Evolutionary conservation across 495 filamentous ascomycete species (phyloP).

Genomic region (Pyrenula aspistea): DNA sequence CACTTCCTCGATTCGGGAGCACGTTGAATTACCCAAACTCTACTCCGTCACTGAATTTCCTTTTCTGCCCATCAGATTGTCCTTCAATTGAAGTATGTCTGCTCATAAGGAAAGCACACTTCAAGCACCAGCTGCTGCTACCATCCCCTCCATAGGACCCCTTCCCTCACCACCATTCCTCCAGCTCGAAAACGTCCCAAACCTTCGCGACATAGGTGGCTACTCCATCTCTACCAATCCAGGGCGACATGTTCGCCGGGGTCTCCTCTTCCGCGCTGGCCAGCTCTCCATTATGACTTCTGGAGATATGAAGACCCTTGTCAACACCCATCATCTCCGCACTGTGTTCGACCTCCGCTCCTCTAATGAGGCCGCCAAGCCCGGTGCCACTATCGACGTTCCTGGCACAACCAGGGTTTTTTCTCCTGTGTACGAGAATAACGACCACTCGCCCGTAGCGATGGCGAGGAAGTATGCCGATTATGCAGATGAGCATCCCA

Average conservation of each 20-base stretch:
- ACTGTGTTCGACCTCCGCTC: slow-evolving; percentile 51
- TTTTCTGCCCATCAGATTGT: no score
- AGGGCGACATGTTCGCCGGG: slow-evolving; percentile 24
- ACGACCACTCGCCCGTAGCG: slow-evolving; percentile 38
- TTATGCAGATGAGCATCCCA: slow-evolving; percentile 31
- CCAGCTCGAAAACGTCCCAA: slow-evolving; percentile 35
- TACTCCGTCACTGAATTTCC: no score
- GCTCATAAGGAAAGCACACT: no score
- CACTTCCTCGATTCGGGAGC: no score
- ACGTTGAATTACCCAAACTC: no score
- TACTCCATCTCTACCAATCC: slow-evolving; percentile 14
- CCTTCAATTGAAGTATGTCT: no score
- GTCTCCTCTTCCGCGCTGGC: slow-evolving; percentile 43
- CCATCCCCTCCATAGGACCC: no score
- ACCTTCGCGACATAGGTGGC: slow-evolving; percentile 49
- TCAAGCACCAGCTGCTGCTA: no score
- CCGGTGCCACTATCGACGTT: slow-evolving; percentile 12
- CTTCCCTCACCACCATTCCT: slow-evolving; percentile 30
- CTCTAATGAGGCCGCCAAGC: slow-evolving; percentile 30
- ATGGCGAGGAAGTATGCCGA: slow-evolving; percentile 33
- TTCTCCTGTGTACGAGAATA: slow-evolving; percentile 42
- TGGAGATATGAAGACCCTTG: slow-evolving; percentile 32
- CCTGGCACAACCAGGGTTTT: slow-evolving; percentile 30
- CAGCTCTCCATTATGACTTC: slow-evolving; percentile 37
- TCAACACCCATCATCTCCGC: slow-evolving; percentile 32